These are phyloP conservation scores for Colletotrichum aenigma DNA, from an alignment of 2,329 filamentous ascomycete species.

Conservation along the genomic window DNA sequence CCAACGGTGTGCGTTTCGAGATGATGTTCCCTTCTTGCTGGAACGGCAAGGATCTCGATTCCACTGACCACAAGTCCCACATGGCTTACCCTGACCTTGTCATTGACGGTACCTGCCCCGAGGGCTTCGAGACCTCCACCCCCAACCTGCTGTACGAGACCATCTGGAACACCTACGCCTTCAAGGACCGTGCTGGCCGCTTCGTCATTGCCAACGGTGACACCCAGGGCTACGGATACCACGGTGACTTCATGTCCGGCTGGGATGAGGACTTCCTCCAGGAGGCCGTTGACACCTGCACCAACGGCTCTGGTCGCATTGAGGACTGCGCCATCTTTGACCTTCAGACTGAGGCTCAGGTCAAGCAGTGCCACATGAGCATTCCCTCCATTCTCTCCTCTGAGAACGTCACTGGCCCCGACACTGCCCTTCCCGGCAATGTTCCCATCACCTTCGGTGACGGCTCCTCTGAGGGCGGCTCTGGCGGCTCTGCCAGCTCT, in stretches of 20 bases:
- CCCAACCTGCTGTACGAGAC: slow-evolving; percentile 84
- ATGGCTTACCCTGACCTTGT: slow-evolving; percentile 81
- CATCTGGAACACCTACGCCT: slow-evolving; percentile 77
- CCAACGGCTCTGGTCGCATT: slow-evolving; percentile 70
- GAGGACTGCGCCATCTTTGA: slow-evolving; percentile 78
- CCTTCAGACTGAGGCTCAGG: slow-evolving; percentile 65
- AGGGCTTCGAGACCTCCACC: slow-evolving; percentile 69
- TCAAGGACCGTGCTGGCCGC: slow-evolving; percentile 64
- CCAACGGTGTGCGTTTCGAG: slow-evolving; percentile 81
- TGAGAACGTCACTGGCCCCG: slow-evolving; percentile 65
- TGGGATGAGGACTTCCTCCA: slow-evolving; percentile 76
- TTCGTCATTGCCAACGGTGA: slow-evolving; percentile 85
- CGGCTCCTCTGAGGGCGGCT: slow-evolving; percentile 21
- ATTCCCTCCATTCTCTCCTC: slow-evolving; percentile 56
- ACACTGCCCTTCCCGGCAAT: slow-evolving; percentile 69
- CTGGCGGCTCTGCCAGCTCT: neutral
- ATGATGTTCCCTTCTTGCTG: slow-evolving; percentile 91
- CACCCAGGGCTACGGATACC: slow-evolving; percentile 74
- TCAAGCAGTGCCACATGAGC: slow-evolving; percentile 65
- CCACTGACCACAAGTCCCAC: slow-evolving; percentile 64
- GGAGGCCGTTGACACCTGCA: slow-evolving; percentile 76
- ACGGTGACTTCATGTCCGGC: slow-evolving; percentile 81
- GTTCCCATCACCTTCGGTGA: slow-evolving; percentile 45
- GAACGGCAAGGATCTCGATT: slow-evolving; percentile 71
- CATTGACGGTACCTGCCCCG: slow-evolving; percentile 77